phyloP scores from a whole-genome alignment of 2,329 filamentous ascomycete genomes.

The Incumbomyces lentus region DNA sequence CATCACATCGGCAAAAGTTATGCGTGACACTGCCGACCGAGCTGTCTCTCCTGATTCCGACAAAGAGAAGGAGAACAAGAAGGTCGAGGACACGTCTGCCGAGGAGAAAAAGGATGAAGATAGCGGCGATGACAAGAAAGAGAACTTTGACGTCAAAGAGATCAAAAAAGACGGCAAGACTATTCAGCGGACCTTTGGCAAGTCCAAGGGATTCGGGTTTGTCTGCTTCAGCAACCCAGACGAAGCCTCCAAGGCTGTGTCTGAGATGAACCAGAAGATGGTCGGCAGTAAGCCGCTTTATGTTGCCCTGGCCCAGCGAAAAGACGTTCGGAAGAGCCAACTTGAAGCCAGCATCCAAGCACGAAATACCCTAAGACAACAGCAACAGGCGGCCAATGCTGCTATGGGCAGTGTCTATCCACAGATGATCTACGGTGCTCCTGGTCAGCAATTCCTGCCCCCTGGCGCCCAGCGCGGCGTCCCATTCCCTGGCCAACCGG shows the following conservation, averaged over 20 bases:
- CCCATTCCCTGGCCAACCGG: slow-evolving; percentile 48
- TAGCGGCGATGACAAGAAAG: slow-evolving; percentile 32
- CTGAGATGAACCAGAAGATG: slow-evolving; percentile 99
- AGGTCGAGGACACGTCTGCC: slow-evolving; percentile 41
- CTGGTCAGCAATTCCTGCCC: slow-evolving; percentile 35
- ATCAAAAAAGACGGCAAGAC: slow-evolving; percentile 44
- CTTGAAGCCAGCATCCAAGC: slow-evolving; percentile 98
- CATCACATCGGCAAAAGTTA: slow-evolving; percentile 98
- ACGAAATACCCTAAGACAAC: slow-evolving; percentile 95
- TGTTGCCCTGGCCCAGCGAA: slow-evolving; percentile 94
- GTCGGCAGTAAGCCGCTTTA: slow-evolving; percentile 93
- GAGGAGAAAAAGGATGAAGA: slow-evolving; percentile 39
- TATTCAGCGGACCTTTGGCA: slow-evolving; percentile 64
- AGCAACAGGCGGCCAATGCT: slow-evolving; percentile 84
- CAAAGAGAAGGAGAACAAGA: slow-evolving; percentile 45
- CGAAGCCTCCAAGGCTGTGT: slow-evolving; percentile 96
- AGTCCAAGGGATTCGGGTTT: slow-evolving; percentile 99
- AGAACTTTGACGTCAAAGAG: slow-evolving; percentile 43
- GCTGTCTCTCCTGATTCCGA: slow-evolving; percentile 27
- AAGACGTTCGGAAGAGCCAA: slow-evolving; percentile 98
- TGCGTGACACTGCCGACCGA: slow-evolving; percentile 66
- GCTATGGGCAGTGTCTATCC: slow-evolving; percentile 75
- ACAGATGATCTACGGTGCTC: slow-evolving; percentile 78
- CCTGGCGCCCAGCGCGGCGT: slow-evolving; percentile 46
- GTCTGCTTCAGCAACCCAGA: slow-evolving; percentile 99